These are phyloP conservation scores for Chrysoporthe austroafricana DNA, from an alignment of 2,329 filamentous ascomycete genomes.

Conservation along the genomic window DNA sequence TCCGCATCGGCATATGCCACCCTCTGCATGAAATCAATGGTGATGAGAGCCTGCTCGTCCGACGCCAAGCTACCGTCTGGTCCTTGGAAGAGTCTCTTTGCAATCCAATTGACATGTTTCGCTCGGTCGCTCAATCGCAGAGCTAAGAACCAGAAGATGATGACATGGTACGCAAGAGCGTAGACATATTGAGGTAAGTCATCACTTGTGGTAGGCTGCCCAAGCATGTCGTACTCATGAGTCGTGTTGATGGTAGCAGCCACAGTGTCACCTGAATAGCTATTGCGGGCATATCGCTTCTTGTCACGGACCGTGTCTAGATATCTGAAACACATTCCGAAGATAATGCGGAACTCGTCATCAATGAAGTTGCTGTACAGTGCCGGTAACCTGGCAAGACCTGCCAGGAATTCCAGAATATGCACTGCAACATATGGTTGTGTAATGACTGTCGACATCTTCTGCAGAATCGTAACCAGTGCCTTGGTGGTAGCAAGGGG, in stretches of 20 bases:
- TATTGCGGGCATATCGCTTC: constrained; percentile 52
- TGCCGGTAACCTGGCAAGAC: constrained; percentile 80
- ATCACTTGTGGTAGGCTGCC: constrained; percentile 54
- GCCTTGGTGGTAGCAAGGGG: constrained; percentile 85
- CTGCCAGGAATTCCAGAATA: constrained; percentile 92
- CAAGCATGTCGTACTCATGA: constrained; percentile 35
- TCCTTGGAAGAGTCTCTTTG: constrained; percentile 82
- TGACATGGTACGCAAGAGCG: constrained; percentile 90
- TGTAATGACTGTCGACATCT: constrained; percentile 95
- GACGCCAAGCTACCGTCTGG: constrained; percentile 73
- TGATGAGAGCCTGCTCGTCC: constrained; percentile 92
- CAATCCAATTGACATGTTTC: constrained; percentile 87
- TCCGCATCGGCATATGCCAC: constrained; percentile 85
- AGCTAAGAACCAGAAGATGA: constrained; percentile 95
- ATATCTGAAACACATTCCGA: constrained; percentile 93
- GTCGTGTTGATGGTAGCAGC: constrained; percentile 34
- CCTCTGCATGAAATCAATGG: constrained; percentile 92
- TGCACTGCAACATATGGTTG: constrained; percentile 90
- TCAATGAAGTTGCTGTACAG: constrained; percentile 88
- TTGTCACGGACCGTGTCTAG: constrained; percentile 83
- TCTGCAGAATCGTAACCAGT: constrained; percentile 83
- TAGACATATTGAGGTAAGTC: constrained; percentile 93
- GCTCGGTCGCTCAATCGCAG: constrained; percentile 82
- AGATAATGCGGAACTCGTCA: constrained; percentile 91
- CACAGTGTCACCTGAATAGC: constrained; percentile 48